A percentile compares a stretch with the other conserved stretches of the same genome.
These are phyloP conservation scores for Melanogaster broomeanus DNA, from an alignment of 768 basidiomycete genomes.

Conservation along the genomic window DNA sequence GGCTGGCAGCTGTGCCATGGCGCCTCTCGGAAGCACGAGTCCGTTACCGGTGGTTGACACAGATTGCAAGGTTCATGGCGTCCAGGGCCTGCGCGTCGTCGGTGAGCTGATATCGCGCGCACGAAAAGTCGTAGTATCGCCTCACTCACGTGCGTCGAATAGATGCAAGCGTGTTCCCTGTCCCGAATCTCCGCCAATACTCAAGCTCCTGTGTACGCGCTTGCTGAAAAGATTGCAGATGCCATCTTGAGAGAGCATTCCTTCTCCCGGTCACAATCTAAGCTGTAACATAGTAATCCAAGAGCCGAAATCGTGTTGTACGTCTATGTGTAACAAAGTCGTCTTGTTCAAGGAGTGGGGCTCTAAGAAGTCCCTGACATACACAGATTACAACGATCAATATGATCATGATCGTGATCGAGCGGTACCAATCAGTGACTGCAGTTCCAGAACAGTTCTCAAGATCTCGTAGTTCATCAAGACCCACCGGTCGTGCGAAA, in stretches of 20 bases:
- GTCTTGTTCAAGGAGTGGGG: too few species aligned
- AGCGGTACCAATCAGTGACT: too few species aligned
- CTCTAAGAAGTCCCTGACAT: too few species aligned
- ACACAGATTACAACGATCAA: too few species aligned
- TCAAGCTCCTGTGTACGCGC: conserved; percentile 33
- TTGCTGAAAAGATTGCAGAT: conserved; percentile 35
- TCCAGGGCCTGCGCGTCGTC: not conserved
- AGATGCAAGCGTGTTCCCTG: conserved; percentile 34
- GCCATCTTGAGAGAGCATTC: conserved; percentile 41
- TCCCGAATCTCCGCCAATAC: conserved; percentile 31
- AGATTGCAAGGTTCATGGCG: not conserved
- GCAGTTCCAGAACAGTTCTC: too few species aligned
- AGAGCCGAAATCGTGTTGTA: too few species aligned
- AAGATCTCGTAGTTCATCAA: too few species aligned
- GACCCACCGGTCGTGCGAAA: too few species aligned
- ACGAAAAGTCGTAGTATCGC: not conserved
- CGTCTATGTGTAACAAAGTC: not conserved
- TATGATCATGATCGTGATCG: too few species aligned
- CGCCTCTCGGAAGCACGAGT: not conserved
- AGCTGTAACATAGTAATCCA: too few species aligned
- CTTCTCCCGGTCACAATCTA: too few species aligned
- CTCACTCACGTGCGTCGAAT: conserved; percentile 10
- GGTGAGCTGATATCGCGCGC: conserved; percentile 27
- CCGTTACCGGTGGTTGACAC: not conserved
- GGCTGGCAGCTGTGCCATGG: not conserved